Base-by-base conservation (phyloP, 1,284 basidiomycete genomes). In the Flammula alnicola region DNA sequence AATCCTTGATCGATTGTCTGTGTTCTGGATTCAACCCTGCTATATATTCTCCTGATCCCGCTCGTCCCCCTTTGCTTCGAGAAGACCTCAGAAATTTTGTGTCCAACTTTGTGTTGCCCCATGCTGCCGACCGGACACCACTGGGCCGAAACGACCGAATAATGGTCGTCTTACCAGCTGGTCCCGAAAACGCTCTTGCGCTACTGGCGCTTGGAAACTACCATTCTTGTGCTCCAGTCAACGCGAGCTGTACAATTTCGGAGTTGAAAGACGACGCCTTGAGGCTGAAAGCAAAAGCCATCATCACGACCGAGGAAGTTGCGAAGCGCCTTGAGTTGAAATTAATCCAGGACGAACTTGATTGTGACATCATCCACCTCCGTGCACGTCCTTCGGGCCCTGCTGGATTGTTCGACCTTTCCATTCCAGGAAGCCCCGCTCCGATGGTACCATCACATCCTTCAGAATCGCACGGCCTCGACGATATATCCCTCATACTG, bases 401-500 rank as follows among this genome's bases (percentile, higher is more conserved):
- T 3, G 57, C 69, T 5, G 75, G 73, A 0, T 55, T 78, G 3
- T 78, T 77, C 51, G 66, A 73, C 42, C 66, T 76, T 61, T 53
- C 63, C 0, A 52, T 68, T 30, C 64, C 73, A 59, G 64, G 61
- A 26, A 59, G 60, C 8, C 48, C 39, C 1, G 27, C 53, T 4
- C 19, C 52, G n/a, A 36, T 54, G 12, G 46, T 47, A 7, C 59
- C 60, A 8, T 44, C 39, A 17, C 49, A 39, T 29, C 67, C 69
- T 8, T 64, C 72, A 10, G 49, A 56, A 22, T 65, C 62, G 6
- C 72, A 77, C 46, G 58, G 62, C 2, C 66, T 80, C 16, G 60
- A 72, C 36, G 78, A 81, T 62, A 70, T 75, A 19, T 79, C 81
- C 3, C 70, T 87, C 6, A 78, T 87, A 10, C 67, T 87, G 17